Percentiles rank a stretch among this genome's conserved stretches.
Evolutionary conservation across 2,329 filamentous ascomycete genomes (phyloP).

Genomic region (Xylariaceae sp.): DNA sequence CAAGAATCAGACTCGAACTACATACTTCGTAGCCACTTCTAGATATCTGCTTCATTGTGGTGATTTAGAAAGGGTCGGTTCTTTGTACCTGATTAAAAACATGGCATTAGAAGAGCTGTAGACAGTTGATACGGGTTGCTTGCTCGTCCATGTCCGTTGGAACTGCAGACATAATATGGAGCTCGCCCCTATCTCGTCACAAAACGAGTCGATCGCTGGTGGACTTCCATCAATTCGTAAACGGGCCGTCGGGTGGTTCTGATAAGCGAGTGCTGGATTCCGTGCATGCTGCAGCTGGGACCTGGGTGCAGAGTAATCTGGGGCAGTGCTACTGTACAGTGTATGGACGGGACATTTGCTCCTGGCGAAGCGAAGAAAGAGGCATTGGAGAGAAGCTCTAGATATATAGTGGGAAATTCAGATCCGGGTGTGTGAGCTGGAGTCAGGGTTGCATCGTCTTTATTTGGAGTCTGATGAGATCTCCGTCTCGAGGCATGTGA

Average conservation of each 20-base stretch:
- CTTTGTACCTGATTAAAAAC: too few species aligned
- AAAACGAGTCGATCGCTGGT: too few species aligned
- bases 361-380: constrained; percentile 7
- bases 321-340: background rate
- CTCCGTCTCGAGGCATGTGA: background rate
- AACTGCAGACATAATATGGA: background rate
- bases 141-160: too few species aligned
- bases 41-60: too few species aligned
- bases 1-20: too few species aligned
- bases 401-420: background rate
- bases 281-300: constrained; percentile 2
- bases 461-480: background rate
- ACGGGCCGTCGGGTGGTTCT: background rate
- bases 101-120: too few species aligned
- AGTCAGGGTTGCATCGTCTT: background rate
- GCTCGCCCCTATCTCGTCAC: too few species aligned
- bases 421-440: background rate
- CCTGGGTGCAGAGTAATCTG: constrained; percentile 1
- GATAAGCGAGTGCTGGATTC: background rate
- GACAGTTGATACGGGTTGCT: too few species aligned
- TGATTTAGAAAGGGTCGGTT: too few species aligned
- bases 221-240: too few species aligned
- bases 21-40: too few species aligned
- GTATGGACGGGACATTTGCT: constrained; percentile 9
- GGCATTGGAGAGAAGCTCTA: too few species aligned